A percentile compares a stretch with the other conserved stretches of the same genome.
Evolutionary conservation across 768 basidiomycete genomes (phyloP).

Genomic region (Auriscalpium microsporum): DNA sequence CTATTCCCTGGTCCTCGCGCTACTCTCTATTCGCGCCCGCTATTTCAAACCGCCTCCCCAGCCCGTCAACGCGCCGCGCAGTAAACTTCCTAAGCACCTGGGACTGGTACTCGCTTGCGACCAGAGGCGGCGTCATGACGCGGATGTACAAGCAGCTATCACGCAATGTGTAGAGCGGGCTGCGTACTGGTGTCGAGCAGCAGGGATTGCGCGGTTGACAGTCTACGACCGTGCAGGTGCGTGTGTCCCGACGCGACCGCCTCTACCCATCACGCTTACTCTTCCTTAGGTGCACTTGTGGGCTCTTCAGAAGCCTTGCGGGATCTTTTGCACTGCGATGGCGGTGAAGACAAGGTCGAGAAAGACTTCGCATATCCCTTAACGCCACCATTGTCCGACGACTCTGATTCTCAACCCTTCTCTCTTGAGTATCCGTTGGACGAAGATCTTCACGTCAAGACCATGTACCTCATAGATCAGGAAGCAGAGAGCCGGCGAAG

Average conservation of each 20-base stretch:
- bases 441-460: neutral
- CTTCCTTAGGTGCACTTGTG: neutral
- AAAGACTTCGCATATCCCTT: constrained; percentile 62
- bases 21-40: constrained; percentile 34
- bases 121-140: constrained; percentile 22
- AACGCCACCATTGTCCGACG: constrained; percentile 73
- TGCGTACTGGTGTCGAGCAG: constrained; percentile 52
- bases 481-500: constrained; percentile 1
- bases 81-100: constrained; percentile 56
- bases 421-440: neutral
- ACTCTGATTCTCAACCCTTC: constrained; percentile 44
- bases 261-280: neutral
- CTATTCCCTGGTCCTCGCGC: constrained; percentile 37
- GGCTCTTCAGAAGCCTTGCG: neutral
- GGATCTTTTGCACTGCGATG: neutral
- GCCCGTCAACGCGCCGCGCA: constrained; percentile 43
- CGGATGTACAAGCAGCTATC: constrained; percentile 34
- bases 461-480: neutral
- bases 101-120: constrained; percentile 54
- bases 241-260: constrained; percentile 21
- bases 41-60: constrained; percentile 32
- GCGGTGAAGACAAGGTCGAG: constrained; percentile 27
- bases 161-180: constrained; percentile 45
- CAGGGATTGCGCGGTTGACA: constrained; percentile 56
- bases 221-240: constrained; percentile 68